These are phyloP conservation scores for Mangifera indica DNA, from an alignment of 345 rosid species.

Conservation along the genomic window DNA sequence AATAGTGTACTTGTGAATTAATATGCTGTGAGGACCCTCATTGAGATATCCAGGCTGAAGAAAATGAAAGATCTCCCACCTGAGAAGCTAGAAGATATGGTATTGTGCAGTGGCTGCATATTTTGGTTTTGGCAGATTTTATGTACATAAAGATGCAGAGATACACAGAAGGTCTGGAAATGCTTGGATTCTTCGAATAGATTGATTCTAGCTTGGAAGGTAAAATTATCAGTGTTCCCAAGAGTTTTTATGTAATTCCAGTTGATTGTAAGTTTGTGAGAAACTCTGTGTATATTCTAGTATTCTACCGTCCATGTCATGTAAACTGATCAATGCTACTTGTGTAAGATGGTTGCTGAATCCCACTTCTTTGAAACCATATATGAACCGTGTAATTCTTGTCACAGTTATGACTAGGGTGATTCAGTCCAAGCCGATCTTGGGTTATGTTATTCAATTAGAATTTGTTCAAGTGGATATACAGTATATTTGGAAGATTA, in stretches of 20 bases:
- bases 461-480: no score
- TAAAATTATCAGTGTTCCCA: conserved; percentile 1
- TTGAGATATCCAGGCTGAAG: neutral
- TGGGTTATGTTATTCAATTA: no score
- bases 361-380: neutral
- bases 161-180: conserved; percentile 11
- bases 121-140: conserved; percentile 23
- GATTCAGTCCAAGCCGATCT: no score
- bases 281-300: neutral
- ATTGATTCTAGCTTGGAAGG: conserved; percentile 15
- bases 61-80: neutral
- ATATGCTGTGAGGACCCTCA: neutral
- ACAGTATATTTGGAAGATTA: no score
- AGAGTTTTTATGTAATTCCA: neutral
- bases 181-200: conserved; percentile 17
- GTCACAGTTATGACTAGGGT: no score
- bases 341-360: neutral
- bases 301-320: neutral
- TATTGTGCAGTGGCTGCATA: conserved; percentile 8
- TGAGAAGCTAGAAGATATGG: conserved; percentile 22
- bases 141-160: conserved; percentile 31
- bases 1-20: conserved; percentile 9
- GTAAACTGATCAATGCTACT: neutral
- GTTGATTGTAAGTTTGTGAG: conserved; percentile 11
- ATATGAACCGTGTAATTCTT: neutral